Conservation (phyloP, 2,329 filamentous ascomycete species). For the Dactylellina sp. region DNA sequence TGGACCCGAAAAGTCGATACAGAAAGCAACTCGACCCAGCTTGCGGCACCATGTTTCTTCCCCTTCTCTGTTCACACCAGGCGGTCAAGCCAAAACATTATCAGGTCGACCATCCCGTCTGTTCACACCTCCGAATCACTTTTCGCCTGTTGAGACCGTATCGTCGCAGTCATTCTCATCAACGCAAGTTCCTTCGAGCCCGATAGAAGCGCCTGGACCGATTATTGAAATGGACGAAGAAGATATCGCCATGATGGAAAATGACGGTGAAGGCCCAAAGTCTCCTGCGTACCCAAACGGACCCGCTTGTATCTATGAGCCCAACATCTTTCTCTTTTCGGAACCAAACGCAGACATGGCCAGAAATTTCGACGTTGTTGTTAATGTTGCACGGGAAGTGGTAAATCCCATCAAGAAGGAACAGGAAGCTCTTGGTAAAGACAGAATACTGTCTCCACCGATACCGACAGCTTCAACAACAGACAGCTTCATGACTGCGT, state of each 20-base stretch:
- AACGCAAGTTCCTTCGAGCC: conserved; percentile 62
- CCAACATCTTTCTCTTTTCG: conserved; percentile 80
- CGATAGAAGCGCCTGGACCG: conserved; percentile 67
- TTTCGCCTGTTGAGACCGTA: conserved; percentile 64
- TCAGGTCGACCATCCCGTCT: conserved; percentile 64
- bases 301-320: conserved; percentile 82
- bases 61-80: conserved; percentile 74
- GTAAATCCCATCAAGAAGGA: conserved; percentile 74
- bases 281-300: conserved; percentile 84
- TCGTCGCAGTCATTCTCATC: conserved; percentile 64
- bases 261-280: conserved; percentile 80
- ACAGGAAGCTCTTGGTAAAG: conserved; percentile 61
- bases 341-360: conserved; percentile 84
- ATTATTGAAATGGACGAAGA: conserved; percentile 70
- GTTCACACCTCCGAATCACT: conserved; percentile 70
- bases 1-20: conserved; percentile 66
- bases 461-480: conserved; percentile 71
- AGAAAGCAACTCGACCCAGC: conserved; percentile 46
- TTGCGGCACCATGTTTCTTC: conserved; percentile 76
- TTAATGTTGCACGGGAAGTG: conserved; percentile 87
- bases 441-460: conserved; percentile 64
- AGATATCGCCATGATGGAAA: conserved; percentile 75
- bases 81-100: conserved; percentile 63
- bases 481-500: conserved; percentile 72
- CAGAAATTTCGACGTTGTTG: conserved; percentile 80